phyloP scores from a whole-genome alignment of 768 basidiomycete genomes.

The Serendipita indica region DNA sequence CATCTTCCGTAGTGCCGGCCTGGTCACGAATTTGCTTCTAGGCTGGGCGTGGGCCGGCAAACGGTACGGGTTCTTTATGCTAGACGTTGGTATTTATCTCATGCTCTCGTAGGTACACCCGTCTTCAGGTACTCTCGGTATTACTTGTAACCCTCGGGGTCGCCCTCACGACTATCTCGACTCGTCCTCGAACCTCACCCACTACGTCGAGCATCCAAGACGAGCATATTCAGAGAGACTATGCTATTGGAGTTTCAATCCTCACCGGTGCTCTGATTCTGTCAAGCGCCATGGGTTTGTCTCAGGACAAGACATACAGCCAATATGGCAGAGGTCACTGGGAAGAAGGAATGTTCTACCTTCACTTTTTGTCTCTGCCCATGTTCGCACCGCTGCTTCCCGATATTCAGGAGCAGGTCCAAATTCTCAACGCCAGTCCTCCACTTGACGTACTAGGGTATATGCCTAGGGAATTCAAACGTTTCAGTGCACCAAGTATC shows the following conservation, averaged over 20 bases:
- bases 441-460: constrained; percentile 16
- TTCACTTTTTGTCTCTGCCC: constrained; percentile 66
- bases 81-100: constrained; percentile 12
- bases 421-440: constrained; percentile 29
- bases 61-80: constrained; percentile 30
- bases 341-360: constrained; percentile 89
- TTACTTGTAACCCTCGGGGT: constrained; percentile 71
- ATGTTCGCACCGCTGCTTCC: constrained; percentile 51
- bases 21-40: constrained; percentile 69
- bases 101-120: constrained; percentile 38
- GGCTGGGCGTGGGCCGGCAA: constrained; percentile 55
- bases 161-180: constrained; percentile 65
- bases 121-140: constrained; percentile 54
- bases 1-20: constrained; percentile 79
- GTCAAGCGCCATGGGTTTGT: constrained; percentile 65
- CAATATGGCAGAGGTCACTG: constrained; percentile 38
- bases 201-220: constrained; percentile 8
- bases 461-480: no score
- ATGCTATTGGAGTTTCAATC: constrained; percentile 57
- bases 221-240: constrained; percentile 23
- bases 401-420: constrained; percentile 36
- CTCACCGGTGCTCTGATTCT: constrained; percentile 65
- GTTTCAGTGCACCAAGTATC: constrained; percentile 25
- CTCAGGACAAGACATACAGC: constrained; percentile 66
- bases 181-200: constrained; percentile 28